Evolutionary conservation across 2,329 filamentous ascomycete species (phyloP).

Genomic region (Colletotrichum lini): DNA sequence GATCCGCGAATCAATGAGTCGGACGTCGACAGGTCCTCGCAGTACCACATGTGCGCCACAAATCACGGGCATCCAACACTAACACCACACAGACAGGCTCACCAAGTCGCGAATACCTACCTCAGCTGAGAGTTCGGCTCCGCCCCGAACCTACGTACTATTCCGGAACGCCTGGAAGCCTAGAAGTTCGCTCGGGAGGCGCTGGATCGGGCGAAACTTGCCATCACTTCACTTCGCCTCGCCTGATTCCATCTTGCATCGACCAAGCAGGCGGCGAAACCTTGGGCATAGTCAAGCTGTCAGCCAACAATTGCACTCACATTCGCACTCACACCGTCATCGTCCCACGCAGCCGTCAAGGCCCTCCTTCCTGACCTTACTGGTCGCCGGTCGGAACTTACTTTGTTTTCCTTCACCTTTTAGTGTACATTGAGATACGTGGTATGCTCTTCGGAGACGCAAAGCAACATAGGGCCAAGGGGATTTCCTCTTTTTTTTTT

Average conservation of each 20-base stretch:
- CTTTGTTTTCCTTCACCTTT: too few relatives aligned
- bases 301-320: too few relatives aligned
- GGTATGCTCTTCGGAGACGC: background rate
- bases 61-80: background rate
- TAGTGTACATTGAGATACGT: too few relatives aligned
- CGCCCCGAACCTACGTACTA: slow-evolving; percentile 23
- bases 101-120: background rate
- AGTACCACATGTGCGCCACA: background rate
- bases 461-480: slow-evolving; percentile 1
- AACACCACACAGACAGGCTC: background rate
- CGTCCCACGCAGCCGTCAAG: background rate
- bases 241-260: background rate
- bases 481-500: background rate
- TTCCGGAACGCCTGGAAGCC: slow-evolving; percentile 4
- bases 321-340: slow-evolving; percentile 1
- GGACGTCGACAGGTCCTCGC: background rate
- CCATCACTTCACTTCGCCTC: background rate
- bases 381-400: too few relatives aligned
- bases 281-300: background rate
- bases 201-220: slow-evolving; percentile 21
- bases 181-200: slow-evolving; percentile 5
- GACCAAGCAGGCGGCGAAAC: background rate
- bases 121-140: slow-evolving; percentile 34
- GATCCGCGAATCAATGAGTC: background rate
- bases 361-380: slow-evolving; percentile 20